phyloP scores from a whole-genome alignment of 169 alveolate species.

The Miamiensis avidus region DNA sequence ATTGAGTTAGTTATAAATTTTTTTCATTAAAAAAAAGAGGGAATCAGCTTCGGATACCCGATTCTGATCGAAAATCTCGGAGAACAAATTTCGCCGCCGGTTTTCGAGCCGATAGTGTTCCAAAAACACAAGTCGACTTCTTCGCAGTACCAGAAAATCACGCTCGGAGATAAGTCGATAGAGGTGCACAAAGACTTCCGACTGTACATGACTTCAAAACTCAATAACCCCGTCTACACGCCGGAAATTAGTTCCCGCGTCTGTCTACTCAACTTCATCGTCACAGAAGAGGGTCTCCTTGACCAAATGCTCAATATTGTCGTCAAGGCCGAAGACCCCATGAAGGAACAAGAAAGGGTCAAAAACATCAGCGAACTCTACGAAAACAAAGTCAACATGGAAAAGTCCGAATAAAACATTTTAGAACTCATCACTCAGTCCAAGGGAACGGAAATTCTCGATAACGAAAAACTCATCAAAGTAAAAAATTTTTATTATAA shows the following conservation, averaged over 20 bases:
- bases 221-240: constrained; percentile 84
- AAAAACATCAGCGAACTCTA: constrained; percentile 53
- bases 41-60: not conserved
- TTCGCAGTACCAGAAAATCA: too few relatives aligned
- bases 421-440: too few relatives aligned
- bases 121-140: too few relatives aligned
- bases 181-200: too few relatives aligned
- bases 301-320: constrained; percentile 80
- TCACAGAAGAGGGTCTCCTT: constrained; percentile 82
- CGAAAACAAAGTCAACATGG: constrained; percentile 43
- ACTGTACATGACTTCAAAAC: constrained; percentile 79
- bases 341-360: constrained; percentile 55
- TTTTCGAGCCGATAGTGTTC: not conserved
- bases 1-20: too few relatives aligned
- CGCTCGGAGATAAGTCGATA: too few relatives aligned
- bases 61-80: not conserved
- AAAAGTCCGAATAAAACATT: too few relatives aligned
- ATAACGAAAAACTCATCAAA: too few relatives aligned
- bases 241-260: constrained; percentile 84
- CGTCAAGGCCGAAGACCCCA: constrained; percentile 62
- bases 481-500: too few relatives aligned
- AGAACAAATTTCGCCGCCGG: not conserved
- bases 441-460: too few relatives aligned
- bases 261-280: constrained; percentile 80
- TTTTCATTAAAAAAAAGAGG: not conserved